phyloP scores from a whole-genome alignment of 352 stramenopile genomes.

The Blastocystis sp. region DNA sequence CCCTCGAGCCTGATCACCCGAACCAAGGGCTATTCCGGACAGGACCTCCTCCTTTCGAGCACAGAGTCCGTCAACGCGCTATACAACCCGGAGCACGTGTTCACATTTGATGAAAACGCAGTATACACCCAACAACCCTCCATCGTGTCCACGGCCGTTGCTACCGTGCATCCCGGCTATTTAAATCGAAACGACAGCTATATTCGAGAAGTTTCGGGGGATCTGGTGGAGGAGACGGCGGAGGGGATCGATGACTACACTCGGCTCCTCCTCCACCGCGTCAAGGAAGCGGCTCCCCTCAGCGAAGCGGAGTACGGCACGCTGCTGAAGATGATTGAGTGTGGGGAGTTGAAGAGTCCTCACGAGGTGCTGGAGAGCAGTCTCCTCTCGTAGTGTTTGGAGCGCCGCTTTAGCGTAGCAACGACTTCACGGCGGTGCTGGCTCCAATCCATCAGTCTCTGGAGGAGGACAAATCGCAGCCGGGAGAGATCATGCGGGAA shows the following conservation, averaged over 20 bases:
- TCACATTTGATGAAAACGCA: conserved; percentile 42
- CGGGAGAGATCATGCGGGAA: conserved; percentile 27
- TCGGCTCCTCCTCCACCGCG: background rate
- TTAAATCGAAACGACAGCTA: conserved; percentile 22
- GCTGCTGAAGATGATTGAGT: conserved; percentile 52
- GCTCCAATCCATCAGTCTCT: conserved; percentile 22
- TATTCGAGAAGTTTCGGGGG: conserved; percentile 24
- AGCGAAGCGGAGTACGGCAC: conserved; percentile 54
- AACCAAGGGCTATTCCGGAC: background rate
- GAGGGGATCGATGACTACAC: conserved; percentile 43
- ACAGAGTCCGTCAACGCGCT: conserved; percentile 29
- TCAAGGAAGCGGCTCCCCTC: conserved; percentile 33
- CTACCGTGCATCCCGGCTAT: background rate
- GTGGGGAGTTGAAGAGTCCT: conserved; percentile 22
- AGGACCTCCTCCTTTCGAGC: conserved; percentile 16
- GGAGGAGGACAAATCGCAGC: background rate
- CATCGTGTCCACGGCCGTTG: conserved; percentile 7
- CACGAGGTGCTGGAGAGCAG: conserved; percentile 6
- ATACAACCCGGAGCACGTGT: conserved; percentile 27
- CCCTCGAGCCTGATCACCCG: background rate
- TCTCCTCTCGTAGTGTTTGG: background rate
- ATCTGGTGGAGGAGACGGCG: conserved; percentile 24
- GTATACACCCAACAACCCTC: conserved; percentile 31
- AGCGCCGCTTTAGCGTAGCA: background rate
- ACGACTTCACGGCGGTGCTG: conserved; percentile 33